phyloP scores from a whole-genome alignment of 306 rosid species.

The Vigna unguiculata region DNA sequence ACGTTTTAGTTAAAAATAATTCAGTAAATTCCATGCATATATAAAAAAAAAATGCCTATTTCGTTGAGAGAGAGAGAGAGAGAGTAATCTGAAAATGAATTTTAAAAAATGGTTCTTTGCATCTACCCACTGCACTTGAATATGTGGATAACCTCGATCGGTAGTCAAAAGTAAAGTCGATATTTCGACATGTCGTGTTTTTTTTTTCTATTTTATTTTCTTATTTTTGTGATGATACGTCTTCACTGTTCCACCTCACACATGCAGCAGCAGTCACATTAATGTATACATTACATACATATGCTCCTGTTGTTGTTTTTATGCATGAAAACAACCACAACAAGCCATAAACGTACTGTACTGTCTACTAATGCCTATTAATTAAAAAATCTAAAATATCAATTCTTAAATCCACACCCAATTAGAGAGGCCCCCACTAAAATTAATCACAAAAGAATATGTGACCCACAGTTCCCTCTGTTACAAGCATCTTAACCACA shows the following conservation, averaged over 20 bases:
- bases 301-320: constrained; percentile 33
- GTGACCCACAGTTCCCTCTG: constrained; percentile 41
- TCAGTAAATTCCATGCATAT: not conserved
- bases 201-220: constrained; percentile 4
- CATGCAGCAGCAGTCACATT: constrained; percentile 46
- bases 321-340: constrained; percentile 46
- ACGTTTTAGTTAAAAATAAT: not conserved
- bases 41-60: not conserved
- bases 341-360: constrained; percentile 44
- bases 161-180: constrained; percentile 43
- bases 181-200: constrained; percentile 27
- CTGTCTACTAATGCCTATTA: constrained; percentile 44
- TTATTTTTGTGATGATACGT: constrained; percentile 21
- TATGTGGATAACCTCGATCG: not conserved
- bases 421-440: constrained; percentile 46
- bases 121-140: not conserved
- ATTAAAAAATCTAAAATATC: constrained; percentile 3
- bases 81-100: not conserved
- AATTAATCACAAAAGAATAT: constrained; percentile 20
- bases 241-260: constrained; percentile 36
- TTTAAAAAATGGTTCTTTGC: constrained; percentile 24
- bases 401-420: constrained; percentile 20
- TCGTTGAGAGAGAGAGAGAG: not conserved
- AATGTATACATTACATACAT: constrained; percentile 26
- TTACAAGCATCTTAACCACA: constrained; percentile 49